Evolutionary conservation across 2,329 filamentous ascomycete species (phyloP).

Genomic region (Rhynchosporium graminicola): DNA sequence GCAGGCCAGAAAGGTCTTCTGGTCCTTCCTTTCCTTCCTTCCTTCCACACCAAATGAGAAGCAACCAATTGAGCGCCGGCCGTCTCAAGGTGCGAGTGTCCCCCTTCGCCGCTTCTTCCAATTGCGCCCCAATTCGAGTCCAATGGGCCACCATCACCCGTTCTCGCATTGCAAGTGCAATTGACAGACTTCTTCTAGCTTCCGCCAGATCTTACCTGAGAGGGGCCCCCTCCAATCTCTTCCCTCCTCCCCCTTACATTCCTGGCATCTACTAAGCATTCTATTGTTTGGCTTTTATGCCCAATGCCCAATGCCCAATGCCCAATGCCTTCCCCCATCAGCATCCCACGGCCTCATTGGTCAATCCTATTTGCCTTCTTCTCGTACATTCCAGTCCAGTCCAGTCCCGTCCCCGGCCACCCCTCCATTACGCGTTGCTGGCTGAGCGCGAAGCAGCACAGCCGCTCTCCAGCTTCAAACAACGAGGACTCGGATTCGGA

Average conservation of each 20-base stretch:
- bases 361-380: constrained; percentile 7
- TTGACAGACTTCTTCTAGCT: not conserved
- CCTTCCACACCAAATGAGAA: no score
- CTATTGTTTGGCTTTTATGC: not conserved
- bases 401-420: not conserved
- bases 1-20: no score
- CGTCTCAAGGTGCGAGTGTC: constrained; percentile 9
- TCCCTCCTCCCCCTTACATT: not conserved
- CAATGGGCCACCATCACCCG: not conserved
- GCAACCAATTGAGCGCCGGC: no score
- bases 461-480: constrained; percentile 8
- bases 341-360: not conserved
- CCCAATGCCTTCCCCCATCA: not conserved
- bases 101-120: not conserved
- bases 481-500: not conserved
- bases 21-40: no score
- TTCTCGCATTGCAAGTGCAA: not conserved
- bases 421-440: constrained; percentile 12
- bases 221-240: not conserved
- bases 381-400: constrained; percentile 14
- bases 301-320: not conserved
- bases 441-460: constrained; percentile 15
- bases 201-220: no score
- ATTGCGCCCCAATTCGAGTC: constrained; percentile 8
- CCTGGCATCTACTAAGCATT: not conserved